These are phyloP conservation scores for Pseudogymnoascus destructans DNA, from an alignment of 2,329 filamentous ascomycete genomes.

Conservation along the genomic window DNA sequence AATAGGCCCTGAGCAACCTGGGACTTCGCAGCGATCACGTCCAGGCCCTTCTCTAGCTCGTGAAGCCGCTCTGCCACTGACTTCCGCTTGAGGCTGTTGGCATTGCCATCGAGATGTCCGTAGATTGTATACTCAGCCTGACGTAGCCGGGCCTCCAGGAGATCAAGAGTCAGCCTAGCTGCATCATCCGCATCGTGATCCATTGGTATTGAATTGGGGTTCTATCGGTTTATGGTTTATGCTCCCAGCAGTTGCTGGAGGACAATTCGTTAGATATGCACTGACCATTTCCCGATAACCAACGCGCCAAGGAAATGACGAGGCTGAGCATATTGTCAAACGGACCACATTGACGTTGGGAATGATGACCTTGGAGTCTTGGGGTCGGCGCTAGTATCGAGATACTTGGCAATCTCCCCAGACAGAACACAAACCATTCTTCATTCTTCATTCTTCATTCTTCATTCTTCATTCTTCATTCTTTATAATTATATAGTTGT, in stretches of 20 bases:
- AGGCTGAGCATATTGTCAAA: constrained; percentile 3
- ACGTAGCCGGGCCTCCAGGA: constrained; percentile 22
- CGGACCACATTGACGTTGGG: constrained; percentile 1
- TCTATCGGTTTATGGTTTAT: neutral
- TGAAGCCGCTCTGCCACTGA: neutral
- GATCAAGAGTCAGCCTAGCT: constrained; percentile 24
- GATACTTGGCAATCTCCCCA: constrained; percentile 6
- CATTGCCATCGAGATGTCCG: constrained; percentile 9
- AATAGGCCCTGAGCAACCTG: constrained; percentile 24
- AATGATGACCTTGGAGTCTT: constrained; percentile 8
- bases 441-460: too few species aligned
- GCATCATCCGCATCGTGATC: constrained; percentile 22
- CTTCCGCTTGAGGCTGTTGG: neutral
- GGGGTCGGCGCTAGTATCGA: neutral
- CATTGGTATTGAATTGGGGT: constrained; percentile 4
- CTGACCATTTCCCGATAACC: constrained; percentile 3
- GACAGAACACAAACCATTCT: neutral
- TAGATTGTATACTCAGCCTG: constrained; percentile 24
- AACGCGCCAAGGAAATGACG: neutral
- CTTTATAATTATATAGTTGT: neutral
- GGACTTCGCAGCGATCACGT: constrained; percentile 18
- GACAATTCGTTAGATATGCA: constrained; percentile 1
- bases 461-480: too few species aligned
- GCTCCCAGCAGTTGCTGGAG: neutral
- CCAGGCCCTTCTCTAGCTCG: constrained; percentile 10